Evolutionary conservation across 2,329 filamentous ascomycete species (phyloP), one percentile per base, ranked within the genome.

Genomic region (Trichophyton benhamiae): DNA sequence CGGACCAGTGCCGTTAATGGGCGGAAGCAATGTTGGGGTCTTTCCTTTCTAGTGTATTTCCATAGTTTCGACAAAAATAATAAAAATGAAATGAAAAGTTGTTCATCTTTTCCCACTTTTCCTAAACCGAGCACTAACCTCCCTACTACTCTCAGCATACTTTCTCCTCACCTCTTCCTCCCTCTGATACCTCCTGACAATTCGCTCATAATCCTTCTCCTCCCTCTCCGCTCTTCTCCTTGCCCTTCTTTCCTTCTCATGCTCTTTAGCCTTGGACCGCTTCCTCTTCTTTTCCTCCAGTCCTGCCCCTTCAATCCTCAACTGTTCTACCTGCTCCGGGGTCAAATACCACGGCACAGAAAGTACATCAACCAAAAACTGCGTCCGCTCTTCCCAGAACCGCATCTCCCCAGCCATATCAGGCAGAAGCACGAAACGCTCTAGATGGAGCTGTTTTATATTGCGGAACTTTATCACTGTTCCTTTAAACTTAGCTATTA

Each of bases 401-500:
- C 69, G 68, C 57, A 79, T 77, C 67, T 86, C 84, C 30, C 80
- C 78, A 48, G 77, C 76, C 13, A 82, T 85, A 48, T 79, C 77
- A 1, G 68, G 68, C 0, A 86, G 69, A 0, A 78, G 61, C 44
- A 70, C 73, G 6, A 82, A 74, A 2, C 81, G 76, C 67, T 84
- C 81, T 27, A 84, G 69, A 15, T 80, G 73, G 7, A 86, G 63
- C 66, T 86, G 83, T 63, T 78, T 78, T 11, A 69, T 67, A 3
- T 72, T 70, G 3, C 82, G 77, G 66, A 82, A 85, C 9, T 69
- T 72, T 0, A 75, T 76, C 8, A 86, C 73, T 0, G 79, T 82
- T 30, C 83, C 82, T 66, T 86, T 85, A 3, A 80, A 73, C 62
- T 83, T 83, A 1, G 84, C 69, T 5, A 82, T 73, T 0, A 75